Evolutionary conservation across 371 early-diverging fungal genomes (phyloP).

Genomic region (Saksenaea vasiformis): DNA sequence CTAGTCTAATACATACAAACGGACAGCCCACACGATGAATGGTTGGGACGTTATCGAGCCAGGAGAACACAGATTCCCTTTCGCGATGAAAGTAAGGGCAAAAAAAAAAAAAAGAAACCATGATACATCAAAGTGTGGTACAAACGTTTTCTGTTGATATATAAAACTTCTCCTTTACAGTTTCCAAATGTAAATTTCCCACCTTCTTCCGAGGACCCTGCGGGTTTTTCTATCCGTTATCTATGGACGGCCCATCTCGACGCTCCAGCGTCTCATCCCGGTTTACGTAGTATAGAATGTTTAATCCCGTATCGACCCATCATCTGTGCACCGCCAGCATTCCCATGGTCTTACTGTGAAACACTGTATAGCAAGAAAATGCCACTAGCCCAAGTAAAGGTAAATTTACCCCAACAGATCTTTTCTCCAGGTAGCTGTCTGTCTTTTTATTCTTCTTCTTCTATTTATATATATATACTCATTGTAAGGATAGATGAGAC

Average conservation of each 20-base stretch:
- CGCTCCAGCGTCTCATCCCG: slow-evolving; percentile 34
- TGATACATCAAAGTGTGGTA: background rate
- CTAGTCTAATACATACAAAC: too few species aligned
- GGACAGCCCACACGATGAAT: slow-evolving; percentile 14
- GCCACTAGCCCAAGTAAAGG: slow-evolving; percentile 23
- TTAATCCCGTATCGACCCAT: slow-evolving; percentile 27
- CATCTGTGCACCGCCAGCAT: slow-evolving; percentile 22
- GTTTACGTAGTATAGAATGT: slow-evolving; percentile 26
- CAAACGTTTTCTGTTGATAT: background rate
- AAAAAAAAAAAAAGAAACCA: too few species aligned
- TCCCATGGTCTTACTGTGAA: slow-evolving; percentile 22
- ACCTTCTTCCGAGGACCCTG: slow-evolving; percentile 32
- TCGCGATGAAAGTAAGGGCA: slow-evolving; percentile 53
- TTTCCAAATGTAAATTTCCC: slow-evolving; percentile 43
- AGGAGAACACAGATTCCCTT: slow-evolving; percentile 38
- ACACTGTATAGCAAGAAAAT: slow-evolving; percentile 24
- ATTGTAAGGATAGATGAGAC: slow-evolving; percentile 21
- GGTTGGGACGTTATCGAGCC: slow-evolving; percentile 33
- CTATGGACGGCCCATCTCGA: slow-evolving; percentile 55
- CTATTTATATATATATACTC: background rate
- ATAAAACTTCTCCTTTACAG: slow-evolving; percentile 18
- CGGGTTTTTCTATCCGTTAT: slow-evolving; percentile 32
- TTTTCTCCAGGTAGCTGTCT: slow-evolving; percentile 26
- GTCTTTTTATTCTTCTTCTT: background rate
- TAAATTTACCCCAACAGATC: slow-evolving; percentile 22